Percentiles rank a stretch among this genome's conserved stretches.
These are phyloP conservation scores for Phyllosticta citrichinensis DNA, from an alignment of 2,329 filamentous ascomycete genomes.

Conservation along the genomic window DNA sequence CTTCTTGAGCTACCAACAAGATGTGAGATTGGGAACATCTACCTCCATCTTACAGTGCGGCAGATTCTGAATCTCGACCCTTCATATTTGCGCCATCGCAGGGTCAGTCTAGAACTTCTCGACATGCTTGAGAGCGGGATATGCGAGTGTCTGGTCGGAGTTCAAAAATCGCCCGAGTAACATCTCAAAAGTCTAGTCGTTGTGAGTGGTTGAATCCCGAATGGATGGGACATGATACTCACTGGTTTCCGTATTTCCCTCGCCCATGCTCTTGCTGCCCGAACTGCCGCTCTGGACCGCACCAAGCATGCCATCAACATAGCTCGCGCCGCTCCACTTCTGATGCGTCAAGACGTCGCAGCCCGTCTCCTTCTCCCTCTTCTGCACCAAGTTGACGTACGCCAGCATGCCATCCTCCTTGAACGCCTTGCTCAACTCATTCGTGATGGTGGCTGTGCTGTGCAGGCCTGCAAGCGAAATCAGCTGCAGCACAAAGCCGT, in stretches of 20 bases:
- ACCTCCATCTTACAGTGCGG: too few species aligned
- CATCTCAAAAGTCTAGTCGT: not conserved
- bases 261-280: constrained; percentile 85
- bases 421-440: constrained; percentile 72
- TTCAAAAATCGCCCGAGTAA: too few species aligned
- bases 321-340: constrained; percentile 66
- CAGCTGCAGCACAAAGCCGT: constrained; percentile 53
- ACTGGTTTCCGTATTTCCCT: constrained; percentile 73
- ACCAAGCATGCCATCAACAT: constrained; percentile 83
- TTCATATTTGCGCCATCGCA: too few species aligned
- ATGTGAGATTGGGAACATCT: too few species aligned
- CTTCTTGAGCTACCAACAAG: too few species aligned
- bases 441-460: constrained; percentile 51
- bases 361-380: constrained; percentile 77
- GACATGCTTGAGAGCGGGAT: too few species aligned
- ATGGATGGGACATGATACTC: constrained; percentile 11
- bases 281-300: constrained; percentile 87
- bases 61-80: too few species aligned
- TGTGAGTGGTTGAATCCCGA: not conserved
- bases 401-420: constrained; percentile 92
- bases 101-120: too few species aligned
- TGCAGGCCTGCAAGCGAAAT: constrained; percentile 57
- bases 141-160: too few species aligned
- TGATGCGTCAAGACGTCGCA: constrained; percentile 93
- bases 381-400: constrained; percentile 90